A percentile compares a stretch with the other conserved stretches of the same genome.
phyloP scores from a whole-genome alignment of 1,284 basidiomycete genomes.

The Cutaneotrichosporon spelunceum region DNA sequence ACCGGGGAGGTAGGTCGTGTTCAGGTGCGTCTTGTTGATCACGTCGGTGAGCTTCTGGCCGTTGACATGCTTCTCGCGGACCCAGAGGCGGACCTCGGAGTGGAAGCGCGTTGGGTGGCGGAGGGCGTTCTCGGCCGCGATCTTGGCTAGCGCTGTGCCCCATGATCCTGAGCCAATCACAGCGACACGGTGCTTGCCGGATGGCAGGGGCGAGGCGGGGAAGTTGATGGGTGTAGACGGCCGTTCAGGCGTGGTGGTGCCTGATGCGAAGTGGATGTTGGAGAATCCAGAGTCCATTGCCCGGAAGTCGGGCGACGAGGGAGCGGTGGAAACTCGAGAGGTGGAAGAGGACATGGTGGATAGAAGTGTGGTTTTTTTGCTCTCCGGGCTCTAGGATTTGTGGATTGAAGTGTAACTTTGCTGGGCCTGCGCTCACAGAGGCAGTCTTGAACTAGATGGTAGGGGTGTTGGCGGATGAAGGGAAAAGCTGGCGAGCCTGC shows the following conservation, averaged over 20 bases:
- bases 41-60: conserved; percentile 57
- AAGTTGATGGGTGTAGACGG: conserved; percentile 41
- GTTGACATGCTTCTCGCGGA: conserved; percentile 55
- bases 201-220: conserved; percentile 43
- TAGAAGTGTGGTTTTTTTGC: conserved; percentile 5
- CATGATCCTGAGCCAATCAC: conserved; percentile 58
- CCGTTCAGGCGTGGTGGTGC: conserved; percentile 42
- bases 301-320: conserved; percentile 31
- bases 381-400: background rate
- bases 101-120: conserved; percentile 52
- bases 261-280: conserved; percentile 39
- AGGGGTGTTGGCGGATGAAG: background rate
- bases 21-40: conserved; percentile 59
- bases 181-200: conserved; percentile 56
- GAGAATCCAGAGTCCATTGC: conserved; percentile 25
- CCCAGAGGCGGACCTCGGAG: conserved; percentile 56
- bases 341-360: conserved; percentile 7
- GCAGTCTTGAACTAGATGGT: background rate
- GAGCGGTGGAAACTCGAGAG: conserved; percentile 28
- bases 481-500: background rate
- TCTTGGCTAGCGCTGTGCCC: conserved; percentile 60
- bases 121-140: conserved; percentile 56
- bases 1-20: conserved; percentile 59
- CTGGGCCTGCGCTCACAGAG: background rate
- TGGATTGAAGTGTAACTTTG: background rate